These are phyloP conservation scores for Podospora pseudopauciseta DNA, from an alignment of 495 filamentous ascomycete genomes.

Conservation along the genomic window DNA sequence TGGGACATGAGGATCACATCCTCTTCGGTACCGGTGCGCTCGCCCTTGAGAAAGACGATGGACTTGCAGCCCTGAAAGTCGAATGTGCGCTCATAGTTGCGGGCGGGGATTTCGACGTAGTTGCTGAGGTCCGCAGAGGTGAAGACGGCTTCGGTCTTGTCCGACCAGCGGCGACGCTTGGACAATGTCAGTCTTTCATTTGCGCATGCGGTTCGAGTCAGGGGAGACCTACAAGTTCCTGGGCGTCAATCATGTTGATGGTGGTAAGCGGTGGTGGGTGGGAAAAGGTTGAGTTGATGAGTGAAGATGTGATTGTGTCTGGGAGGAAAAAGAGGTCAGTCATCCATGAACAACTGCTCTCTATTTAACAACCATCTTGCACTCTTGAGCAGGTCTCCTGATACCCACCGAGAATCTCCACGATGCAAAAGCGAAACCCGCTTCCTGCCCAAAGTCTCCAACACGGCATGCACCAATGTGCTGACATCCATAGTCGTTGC, in stretches of 20 bases:
- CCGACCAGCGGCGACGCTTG: conserved; percentile 23
- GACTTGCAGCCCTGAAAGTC: conserved; percentile 25
- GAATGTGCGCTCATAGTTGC: conserved; percentile 24
- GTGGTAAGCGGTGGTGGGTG: background rate
- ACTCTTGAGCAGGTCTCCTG: background rate
- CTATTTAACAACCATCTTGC: background rate
- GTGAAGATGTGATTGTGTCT: background rate
- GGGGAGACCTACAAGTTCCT: conserved; percentile 17
- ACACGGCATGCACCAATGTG: background rate
- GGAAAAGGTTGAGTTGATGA: background rate
- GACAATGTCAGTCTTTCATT: conserved; percentile 10
- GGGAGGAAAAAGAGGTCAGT: background rate
- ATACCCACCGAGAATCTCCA: background rate
- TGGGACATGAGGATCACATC: conserved; percentile 24
- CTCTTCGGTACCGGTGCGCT: conserved; percentile 9
- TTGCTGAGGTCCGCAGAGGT: conserved; percentile 8
- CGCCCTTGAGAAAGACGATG: conserved; percentile 25
- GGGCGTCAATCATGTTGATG: conserved; percentile 10
- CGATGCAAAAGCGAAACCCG: background rate
- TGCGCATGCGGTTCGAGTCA: background rate
- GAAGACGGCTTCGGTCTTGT: conserved; percentile 24
- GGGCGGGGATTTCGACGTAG: conserved; percentile 14
- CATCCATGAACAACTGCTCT: background rate
- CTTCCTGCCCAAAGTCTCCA: background rate
- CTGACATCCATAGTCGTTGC: background rate